These are phyloP conservation scores for Gossypium laxum DNA, from an alignment of 441 rosid genomes.

Conservation along the genomic window DNA sequence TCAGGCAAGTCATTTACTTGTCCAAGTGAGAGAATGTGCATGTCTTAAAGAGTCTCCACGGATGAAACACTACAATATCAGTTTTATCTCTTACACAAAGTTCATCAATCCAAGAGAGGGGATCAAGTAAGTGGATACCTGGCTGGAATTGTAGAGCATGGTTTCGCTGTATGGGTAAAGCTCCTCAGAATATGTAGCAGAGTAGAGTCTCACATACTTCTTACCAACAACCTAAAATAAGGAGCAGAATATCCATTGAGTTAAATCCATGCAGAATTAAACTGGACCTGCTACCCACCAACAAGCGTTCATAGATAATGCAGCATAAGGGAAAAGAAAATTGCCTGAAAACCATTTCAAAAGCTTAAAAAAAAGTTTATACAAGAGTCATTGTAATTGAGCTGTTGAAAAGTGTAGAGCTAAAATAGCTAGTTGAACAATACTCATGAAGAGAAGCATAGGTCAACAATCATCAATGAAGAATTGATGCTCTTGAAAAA, in stretches of 20 bases:
- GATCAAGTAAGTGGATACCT: slow-evolving; percentile 35
- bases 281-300: background rate
- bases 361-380: background rate
- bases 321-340: background rate
- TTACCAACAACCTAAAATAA: slow-evolving; percentile 69
- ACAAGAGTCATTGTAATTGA: no score
- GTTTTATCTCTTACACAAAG: background rate
- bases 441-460: background rate
- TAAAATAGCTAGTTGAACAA: background rate
- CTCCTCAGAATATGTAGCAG: slow-evolving; percentile 56
- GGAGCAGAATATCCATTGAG: background rate
- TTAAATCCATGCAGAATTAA: background rate
- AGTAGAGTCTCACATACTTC: slow-evolving; percentile 76
- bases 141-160: slow-evolving; percentile 84
- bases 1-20: background rate
- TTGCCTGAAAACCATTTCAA: background rate
- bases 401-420: background rate
- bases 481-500: background rate
- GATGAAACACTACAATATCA: no score
- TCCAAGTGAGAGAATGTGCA: no score
- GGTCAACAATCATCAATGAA: background rate
- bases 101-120: background rate
- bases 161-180: slow-evolving; percentile 71
- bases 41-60: no score
- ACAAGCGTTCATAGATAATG: background rate